Percentiles rank a stretch among this genome's conserved stretches.
phyloP scores from a whole-genome alignment of 495 filamentous ascomycete species.

The Aspergillus avenaceus region DNA sequence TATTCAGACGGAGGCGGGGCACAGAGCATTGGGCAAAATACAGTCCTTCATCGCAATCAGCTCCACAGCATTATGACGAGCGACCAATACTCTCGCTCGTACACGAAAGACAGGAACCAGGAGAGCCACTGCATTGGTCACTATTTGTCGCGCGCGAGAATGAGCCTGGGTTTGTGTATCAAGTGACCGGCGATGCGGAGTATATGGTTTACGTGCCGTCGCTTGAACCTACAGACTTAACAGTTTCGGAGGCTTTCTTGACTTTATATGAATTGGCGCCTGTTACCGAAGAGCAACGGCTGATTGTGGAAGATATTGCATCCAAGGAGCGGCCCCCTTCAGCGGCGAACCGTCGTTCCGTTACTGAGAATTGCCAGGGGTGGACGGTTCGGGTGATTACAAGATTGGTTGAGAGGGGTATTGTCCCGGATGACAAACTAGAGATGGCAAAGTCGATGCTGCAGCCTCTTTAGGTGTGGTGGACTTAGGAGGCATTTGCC shows the following conservation, averaged over 20 bases:
- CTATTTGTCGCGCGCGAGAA: conserved; percentile 20
- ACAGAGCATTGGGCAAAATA: not conserved
- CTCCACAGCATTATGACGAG: not conserved
- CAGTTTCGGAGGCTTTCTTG: too few species aligned
- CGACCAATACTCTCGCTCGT: conserved; percentile 19
- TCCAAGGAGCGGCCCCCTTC: not conserved
- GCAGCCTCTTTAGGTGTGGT: too few species aligned
- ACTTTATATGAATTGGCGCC: not conserved
- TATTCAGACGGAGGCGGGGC: conserved; percentile 8
- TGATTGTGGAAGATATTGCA: not conserved
- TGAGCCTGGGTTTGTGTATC: conserved; percentile 9
- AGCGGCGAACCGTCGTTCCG: not conserved
- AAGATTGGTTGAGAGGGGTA: not conserved
- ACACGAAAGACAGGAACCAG: conserved; percentile 11
- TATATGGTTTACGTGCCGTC: conserved; percentile 21
- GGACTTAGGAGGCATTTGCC: too few species aligned
- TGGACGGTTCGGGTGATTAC: not conserved
- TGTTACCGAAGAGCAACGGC: not conserved
- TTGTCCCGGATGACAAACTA: too few species aligned
- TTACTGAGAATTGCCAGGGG: not conserved
- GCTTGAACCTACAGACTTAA: too few species aligned
- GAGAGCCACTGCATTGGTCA: conserved; percentile 21
- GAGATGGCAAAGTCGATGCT: too few species aligned
- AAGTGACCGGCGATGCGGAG: conserved; percentile 21
- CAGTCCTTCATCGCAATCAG: too few species aligned